Evolutionary conservation across 495 filamentous ascomycete genomes (phyloP).

Genomic region (Chlorociboria aeruginascens): DNA sequence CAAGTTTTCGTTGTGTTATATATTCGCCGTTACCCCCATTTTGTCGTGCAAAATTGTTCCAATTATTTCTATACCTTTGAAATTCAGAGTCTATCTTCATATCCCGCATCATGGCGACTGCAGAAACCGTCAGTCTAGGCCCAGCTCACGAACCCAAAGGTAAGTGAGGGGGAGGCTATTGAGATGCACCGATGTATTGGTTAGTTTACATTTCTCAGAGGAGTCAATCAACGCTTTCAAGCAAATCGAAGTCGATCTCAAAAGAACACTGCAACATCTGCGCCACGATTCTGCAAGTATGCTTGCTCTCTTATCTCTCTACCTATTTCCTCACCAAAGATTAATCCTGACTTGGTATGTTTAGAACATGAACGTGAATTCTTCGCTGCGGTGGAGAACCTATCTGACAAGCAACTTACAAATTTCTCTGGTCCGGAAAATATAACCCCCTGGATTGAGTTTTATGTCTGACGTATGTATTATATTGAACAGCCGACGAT

Average conservation of each 20-base stretch:
- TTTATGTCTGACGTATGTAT: neutral
- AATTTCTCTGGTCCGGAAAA: conserved; percentile 23
- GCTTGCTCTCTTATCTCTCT: neutral
- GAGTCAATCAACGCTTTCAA: conserved; percentile 39
- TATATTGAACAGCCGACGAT: conserved; percentile 27
- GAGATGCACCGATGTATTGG: too few relatives aligned
- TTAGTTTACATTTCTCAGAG: conserved; percentile 11
- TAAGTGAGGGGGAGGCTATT: too few relatives aligned
- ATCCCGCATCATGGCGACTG: too few relatives aligned
- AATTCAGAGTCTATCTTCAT: too few relatives aligned
- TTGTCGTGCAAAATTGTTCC: too few relatives aligned
- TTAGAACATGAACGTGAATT: conserved; percentile 38
- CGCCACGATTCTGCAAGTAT: conserved; percentile 27
- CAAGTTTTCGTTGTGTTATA: too few relatives aligned
- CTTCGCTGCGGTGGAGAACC: conserved; percentile 31
- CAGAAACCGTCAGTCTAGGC: too few relatives aligned
- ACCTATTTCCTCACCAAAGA: neutral
- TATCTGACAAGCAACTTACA: conserved; percentile 22
- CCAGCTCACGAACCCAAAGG: too few relatives aligned
- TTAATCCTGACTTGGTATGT: conserved; percentile 10
- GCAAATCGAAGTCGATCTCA: conserved; percentile 33
- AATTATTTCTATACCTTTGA: too few relatives aligned
- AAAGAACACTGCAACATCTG: conserved; percentile 36
- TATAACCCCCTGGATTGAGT: neutral
- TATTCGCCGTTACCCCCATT: too few relatives aligned